phyloP scores from a whole-genome alignment of 345 rosid species.

The Corymbia maculata region DNA sequence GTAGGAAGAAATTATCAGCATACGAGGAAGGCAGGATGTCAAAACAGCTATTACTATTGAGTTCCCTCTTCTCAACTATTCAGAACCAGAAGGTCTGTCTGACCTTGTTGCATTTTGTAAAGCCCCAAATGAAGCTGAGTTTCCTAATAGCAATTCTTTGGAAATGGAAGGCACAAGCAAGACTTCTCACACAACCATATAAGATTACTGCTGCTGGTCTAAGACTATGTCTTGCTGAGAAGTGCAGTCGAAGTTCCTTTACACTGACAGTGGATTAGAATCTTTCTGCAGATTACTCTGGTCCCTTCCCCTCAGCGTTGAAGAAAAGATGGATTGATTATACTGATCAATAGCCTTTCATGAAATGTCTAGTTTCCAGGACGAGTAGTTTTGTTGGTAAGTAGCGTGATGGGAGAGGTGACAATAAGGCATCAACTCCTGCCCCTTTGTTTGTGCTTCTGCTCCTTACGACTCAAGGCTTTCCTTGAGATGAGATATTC shows the following conservation, averaged over 20 bases:
- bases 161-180: neutral
- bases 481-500: too few relatives aligned
- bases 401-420: too few relatives aligned
- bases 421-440: too few relatives aligned
- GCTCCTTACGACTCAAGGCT: too few relatives aligned
- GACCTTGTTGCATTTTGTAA: neutral
- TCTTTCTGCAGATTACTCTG: neutral
- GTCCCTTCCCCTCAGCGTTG: neutral
- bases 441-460: too few relatives aligned
- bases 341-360: fast-evolving
- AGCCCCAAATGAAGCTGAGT: neutral
- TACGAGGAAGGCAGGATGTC: neutral
- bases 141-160: neutral
- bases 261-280: neutral
- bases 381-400: fast-evolving
- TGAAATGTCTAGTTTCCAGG: fast-evolving
- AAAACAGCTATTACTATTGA: too few relatives aligned
- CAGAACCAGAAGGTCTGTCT: fast-evolving
- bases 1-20: neutral
- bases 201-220: neutral
- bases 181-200: fast-evolving
- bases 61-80: fast-evolving
- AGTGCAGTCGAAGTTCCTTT: neutral
- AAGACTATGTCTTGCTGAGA: neutral
- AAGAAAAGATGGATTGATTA: neutral